Percentiles rank a stretch among this genome's conserved stretches.
Evolutionary conservation across 2,329 filamentous ascomycete species (phyloP).

Genomic region (Hypoxylon sp.): DNA sequence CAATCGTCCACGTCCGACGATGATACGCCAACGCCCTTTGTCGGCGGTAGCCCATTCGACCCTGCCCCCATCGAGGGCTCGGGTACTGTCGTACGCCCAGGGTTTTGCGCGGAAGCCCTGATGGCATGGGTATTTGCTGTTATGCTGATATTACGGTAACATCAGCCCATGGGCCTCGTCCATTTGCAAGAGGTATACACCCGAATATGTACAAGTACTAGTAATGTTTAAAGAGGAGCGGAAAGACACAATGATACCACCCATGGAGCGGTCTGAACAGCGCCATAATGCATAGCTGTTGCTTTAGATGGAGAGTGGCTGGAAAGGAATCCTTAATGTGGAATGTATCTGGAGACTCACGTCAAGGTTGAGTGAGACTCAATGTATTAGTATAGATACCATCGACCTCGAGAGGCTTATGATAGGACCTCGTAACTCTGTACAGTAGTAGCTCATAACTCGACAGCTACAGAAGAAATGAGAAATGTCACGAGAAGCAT

Average conservation of each 20-base stretch:
- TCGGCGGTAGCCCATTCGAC: conserved; percentile 39
- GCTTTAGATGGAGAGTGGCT: conserved; percentile 8
- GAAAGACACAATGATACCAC: conserved; percentile 3
- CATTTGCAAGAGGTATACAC: conserved; percentile 14
- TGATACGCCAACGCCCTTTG: conserved; percentile 27
- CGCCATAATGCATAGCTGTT: background rate
- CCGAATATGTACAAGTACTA: conserved; percentile 25
- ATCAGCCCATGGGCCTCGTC: background rate
- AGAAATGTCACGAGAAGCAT: conserved; percentile 18
- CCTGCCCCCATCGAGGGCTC: conserved; percentile 25
- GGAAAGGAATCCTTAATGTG: conserved; percentile 5
- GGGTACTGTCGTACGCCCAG: conserved; percentile 6
- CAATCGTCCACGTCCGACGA: conserved; percentile 30
- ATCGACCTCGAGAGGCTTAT: conserved; percentile 5
- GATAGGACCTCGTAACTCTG: conserved; percentile 17
- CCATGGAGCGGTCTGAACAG: conserved; percentile 10
- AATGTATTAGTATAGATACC: conserved; percentile 27
- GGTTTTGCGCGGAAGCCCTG: conserved; percentile 21
- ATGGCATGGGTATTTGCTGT: conserved; percentile 22
- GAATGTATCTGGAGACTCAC: conserved; percentile 14
- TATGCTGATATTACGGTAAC: conserved; percentile 31
- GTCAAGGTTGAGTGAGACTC: conserved; percentile 17
- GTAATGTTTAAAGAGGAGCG: conserved; percentile 39
- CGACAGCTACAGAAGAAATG: conserved; percentile 26
- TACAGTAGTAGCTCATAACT: conserved; percentile 21